phyloP scores from a whole-genome alignment of 1,284 basidiomycete genomes.

The Mycena sp. region DNA sequence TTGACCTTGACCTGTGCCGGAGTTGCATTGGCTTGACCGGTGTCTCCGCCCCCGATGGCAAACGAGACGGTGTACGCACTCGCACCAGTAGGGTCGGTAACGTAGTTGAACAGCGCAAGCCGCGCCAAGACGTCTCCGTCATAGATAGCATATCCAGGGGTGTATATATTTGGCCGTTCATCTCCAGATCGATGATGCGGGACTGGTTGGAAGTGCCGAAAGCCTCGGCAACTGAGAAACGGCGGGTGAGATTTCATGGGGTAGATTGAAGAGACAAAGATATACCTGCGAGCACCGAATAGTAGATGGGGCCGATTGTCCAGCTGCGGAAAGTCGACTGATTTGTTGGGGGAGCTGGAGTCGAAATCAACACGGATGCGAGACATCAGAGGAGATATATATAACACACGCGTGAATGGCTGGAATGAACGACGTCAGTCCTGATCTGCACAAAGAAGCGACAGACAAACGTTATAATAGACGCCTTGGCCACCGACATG shows the following conservation, averaged over 20 bases:
- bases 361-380: background rate
- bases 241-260: background rate
- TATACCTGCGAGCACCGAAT: conserved; percentile 62
- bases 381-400: conserved; percentile 9
- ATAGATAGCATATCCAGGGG: conserved; percentile 81
- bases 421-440: conserved; percentile 31
- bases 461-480: conserved; percentile 66
- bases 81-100: conserved; percentile 61
- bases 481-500: conserved; percentile 72
- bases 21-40: conserved; percentile 44
- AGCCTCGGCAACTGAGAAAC: conserved; percentile 61
- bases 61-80: conserved; percentile 59
- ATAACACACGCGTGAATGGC: conserved; percentile 60
- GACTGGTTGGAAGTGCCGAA: conserved; percentile 68
- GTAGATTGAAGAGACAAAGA: background rate
- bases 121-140: conserved; percentile 65
- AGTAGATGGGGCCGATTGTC: conserved; percentile 74
- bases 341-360: conserved; percentile 65
- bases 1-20: conserved; percentile 65
- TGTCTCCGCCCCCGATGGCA: conserved; percentile 58
- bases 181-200: conserved; percentile 67
- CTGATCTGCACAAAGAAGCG: conserved; percentile 3
- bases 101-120: conserved; percentile 78
- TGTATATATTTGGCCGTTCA: conserved; percentile 59
- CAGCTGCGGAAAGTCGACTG: conserved; percentile 64